A percentile compares a stretch with the other conserved stretches of the same genome.
Conservation (phyloP, 495 filamentous ascomycete genomes). For the Penicillium steckii region DNA sequence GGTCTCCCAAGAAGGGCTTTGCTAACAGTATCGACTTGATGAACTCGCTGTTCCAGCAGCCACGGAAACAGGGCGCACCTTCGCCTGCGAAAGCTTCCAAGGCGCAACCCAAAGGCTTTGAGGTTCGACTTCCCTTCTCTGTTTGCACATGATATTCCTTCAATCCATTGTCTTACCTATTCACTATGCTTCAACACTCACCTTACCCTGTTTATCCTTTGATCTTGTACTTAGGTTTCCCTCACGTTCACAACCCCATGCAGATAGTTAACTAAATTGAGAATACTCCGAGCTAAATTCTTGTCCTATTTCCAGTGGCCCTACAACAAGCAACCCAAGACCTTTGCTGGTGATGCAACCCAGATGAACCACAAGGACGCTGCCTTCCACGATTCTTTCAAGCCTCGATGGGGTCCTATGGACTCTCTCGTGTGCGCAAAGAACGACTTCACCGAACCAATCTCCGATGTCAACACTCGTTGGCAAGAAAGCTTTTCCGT, state of each 20-base stretch:
- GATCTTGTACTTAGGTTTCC: slow-evolving; percentile 23
- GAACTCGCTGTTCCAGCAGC: slow-evolving; percentile 77
- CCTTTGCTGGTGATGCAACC: slow-evolving; percentile 52
- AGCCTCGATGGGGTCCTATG: slow-evolving; percentile 76
- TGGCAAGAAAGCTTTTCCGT: slow-evolving; percentile 39
- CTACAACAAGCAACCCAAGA: slow-evolving; percentile 74
- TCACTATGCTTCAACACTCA: background rate
- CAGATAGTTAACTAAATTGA: slow-evolving; percentile 32
- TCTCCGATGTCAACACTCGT: slow-evolving; percentile 20
- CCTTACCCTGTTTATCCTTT: slow-evolving; percentile 8
- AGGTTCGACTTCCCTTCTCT: slow-evolving; percentile 65
- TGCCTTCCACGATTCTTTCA: slow-evolving; percentile 62
- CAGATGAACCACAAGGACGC: slow-evolving; percentile 58
- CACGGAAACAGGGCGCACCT: slow-evolving; percentile 33
- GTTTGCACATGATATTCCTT: slow-evolving; percentile 21
- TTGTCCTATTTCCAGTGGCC: slow-evolving; percentile 70
- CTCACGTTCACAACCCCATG: background rate
- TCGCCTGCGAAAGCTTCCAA: slow-evolving; percentile 41
- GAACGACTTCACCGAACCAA: slow-evolving; percentile 22
- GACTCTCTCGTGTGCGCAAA: slow-evolving; percentile 67
- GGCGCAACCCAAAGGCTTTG: slow-evolving; percentile 58
- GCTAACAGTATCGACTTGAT: slow-evolving; percentile 84
- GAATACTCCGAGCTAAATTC: slow-evolving; percentile 32
- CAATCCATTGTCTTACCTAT: background rate
- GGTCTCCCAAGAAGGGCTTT: slow-evolving; percentile 57